Evolutionary conservation across 1,284 basidiomycete species (phyloP).

Genomic region (Sphaerobolus stellatus): DNA sequence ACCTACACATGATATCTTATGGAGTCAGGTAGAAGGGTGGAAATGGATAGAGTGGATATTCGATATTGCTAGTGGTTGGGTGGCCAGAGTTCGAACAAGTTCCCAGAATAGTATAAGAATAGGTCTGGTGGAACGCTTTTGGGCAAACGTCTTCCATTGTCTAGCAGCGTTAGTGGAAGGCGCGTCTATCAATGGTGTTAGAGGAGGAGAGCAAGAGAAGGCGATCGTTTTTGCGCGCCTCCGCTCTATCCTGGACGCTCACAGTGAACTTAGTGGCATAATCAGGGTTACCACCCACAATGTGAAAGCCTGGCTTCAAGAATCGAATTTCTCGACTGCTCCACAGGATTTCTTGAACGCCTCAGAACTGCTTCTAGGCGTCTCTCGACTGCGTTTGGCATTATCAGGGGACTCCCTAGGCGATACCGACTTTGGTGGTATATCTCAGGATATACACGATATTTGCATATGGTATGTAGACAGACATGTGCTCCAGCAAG

Average conservation of each 20-base stretch:
- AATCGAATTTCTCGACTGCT: too few relatives aligned
- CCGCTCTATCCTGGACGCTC: neutral
- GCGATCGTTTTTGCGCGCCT: slow-evolving; percentile 31
- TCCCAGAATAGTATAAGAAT: slow-evolving; percentile 19
- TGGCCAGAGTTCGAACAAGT: slow-evolving; percentile 17
- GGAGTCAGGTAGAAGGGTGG: slow-evolving; percentile 81
- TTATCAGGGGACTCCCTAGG: neutral
- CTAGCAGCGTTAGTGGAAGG: slow-evolving; percentile 75
- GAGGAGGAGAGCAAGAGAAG: slow-evolving; percentile 65
- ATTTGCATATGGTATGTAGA: neutral
- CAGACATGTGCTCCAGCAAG: neutral
- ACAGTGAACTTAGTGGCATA: neutral
- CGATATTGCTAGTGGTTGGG: too few relatives aligned
- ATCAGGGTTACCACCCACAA: too few relatives aligned
- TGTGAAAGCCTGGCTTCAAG: too few relatives aligned
- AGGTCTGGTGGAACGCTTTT: slow-evolving; percentile 20
- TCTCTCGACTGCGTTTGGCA: neutral
- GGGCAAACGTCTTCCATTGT: slow-evolving; percentile 55
- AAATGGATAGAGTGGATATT: slow-evolving; percentile 69
- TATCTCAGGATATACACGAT: neutral
- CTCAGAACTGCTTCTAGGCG: neutral
- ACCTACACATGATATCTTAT: slow-evolving; percentile 83
- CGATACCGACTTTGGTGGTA: neutral
- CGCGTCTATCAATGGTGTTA: slow-evolving; percentile 64
- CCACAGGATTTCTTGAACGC: neutral